Percentiles rank a stretch among this genome's conserved stretches.
phyloP scores from a whole-genome alignment of 352 stramenopile genomes.

The Phytophthora hybrid region DNA sequence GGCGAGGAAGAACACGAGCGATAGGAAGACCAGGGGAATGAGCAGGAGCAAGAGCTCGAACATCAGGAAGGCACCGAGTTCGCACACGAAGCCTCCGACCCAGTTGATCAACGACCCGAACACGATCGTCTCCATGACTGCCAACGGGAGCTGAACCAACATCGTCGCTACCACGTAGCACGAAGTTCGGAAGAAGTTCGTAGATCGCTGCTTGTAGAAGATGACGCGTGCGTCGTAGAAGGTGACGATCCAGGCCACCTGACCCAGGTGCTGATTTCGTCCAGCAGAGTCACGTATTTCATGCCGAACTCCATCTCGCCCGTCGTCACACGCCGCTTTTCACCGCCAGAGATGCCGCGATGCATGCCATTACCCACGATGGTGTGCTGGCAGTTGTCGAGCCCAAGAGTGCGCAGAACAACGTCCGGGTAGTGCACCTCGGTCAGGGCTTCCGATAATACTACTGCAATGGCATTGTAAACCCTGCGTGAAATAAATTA shows the following conservation, averaged over 20 bases:
- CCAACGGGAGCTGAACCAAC: constrained; percentile 27
- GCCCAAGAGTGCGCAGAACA: background rate
- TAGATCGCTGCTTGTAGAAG: constrained; percentile 73
- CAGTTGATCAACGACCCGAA: constrained; percentile 83
- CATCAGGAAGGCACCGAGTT: constrained; percentile 1
- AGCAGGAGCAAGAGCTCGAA: constrained; percentile 22
- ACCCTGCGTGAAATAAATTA: too few relatives aligned
- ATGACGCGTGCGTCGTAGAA: constrained; percentile 55
- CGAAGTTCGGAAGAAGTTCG: constrained; percentile 50
- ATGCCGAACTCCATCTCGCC: constrained; percentile 88
- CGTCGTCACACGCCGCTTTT: constrained; percentile 79
- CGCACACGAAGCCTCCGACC: constrained; percentile 65
- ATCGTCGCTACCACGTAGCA: constrained; percentile 38
- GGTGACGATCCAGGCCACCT: constrained; percentile 59
- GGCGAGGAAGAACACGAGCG: constrained; percentile 33
- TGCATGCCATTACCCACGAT: constrained; percentile 10
- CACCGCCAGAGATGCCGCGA: constrained; percentile 73
- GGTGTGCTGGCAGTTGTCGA: constrained; percentile 7
- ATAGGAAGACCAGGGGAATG: constrained; percentile 6
- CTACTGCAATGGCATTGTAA: too few relatives aligned
- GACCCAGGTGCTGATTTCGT: constrained; percentile 39
- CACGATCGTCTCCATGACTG: constrained; percentile 53
- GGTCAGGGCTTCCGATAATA: too few relatives aligned
- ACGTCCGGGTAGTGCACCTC: background rate
- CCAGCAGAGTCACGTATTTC: constrained; percentile 49